Percentiles rank a stretch among this genome's conserved stretches.
Conservation (phyloP, 2,329 filamentous ascomycete species). For the Amesomyces nigricolor region DNA sequence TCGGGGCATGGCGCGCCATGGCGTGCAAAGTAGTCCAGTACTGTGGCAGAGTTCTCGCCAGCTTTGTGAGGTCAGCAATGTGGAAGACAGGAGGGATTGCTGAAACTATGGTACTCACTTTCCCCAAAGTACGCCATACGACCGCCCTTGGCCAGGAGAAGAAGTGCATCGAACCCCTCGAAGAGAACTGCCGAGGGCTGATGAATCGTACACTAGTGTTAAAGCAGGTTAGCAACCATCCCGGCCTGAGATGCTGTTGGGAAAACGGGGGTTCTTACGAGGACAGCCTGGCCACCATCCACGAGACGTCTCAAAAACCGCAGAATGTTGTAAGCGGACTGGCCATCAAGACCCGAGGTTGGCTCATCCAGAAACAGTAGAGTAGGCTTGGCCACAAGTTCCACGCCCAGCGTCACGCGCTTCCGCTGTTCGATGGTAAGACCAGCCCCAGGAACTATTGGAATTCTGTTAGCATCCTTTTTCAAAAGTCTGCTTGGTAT, state of each 20-base stretch:
- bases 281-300: conserved; percentile 59
- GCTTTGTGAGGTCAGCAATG: neutral
- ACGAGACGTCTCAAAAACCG: conserved; percentile 62
- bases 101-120: conserved; percentile 29
- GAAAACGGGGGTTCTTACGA: conserved; percentile 37
- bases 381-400: conserved; percentile 56
- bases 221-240: neutral
- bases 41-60: neutral
- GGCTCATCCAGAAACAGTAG: conserved; percentile 59
- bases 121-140: conserved; percentile 63
- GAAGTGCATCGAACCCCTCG: conserved; percentile 59
- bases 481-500: too few relatives aligned
- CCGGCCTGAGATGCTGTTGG: neutral
- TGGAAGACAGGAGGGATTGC: neutral
- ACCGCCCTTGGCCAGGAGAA: conserved; percentile 60
- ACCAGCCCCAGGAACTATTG: conserved; percentile 40
- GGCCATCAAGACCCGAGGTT: conserved; percentile 61
- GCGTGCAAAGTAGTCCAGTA: conserved; percentile 3
- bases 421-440: conserved; percentile 50
- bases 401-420: conserved; percentile 55
- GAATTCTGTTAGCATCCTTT: too few relatives aligned
- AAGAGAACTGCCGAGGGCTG: conserved; percentile 64
- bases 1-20: neutral
- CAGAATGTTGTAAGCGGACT: conserved; percentile 60
- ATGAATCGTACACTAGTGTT: conserved; percentile 50